Conservation (phyloP, 2,329 filamentous ascomycete species). For the Pseudogymnoascus sp. region DNA sequence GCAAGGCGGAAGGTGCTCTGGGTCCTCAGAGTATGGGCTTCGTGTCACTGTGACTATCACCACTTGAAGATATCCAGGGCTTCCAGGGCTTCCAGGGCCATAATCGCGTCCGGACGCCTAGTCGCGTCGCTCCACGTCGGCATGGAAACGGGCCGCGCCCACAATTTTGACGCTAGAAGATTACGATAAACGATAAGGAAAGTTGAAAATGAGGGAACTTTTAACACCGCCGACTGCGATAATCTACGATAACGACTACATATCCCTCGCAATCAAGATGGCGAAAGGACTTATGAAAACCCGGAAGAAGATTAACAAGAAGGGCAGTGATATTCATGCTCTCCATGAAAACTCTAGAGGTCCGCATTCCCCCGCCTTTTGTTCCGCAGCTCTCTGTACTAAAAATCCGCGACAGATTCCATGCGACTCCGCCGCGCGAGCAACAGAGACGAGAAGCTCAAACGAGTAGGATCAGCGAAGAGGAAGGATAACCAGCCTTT, state of each 20-base stretch:
- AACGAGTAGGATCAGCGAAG: constrained; percentile 60
- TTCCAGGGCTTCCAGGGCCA: neutral
- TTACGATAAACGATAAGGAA: constrained; percentile 12
- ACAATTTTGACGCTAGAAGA: constrained; percentile 19
- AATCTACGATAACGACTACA: constrained; percentile 1
- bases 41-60: neutral
- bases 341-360: constrained; percentile 77
- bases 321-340: constrained; percentile 60
- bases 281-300: constrained; percentile 72
- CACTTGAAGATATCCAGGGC: neutral
- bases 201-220: constrained; percentile 7
- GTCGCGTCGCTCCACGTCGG: constrained; percentile 9
- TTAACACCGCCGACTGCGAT: neutral
- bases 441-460: constrained; percentile 74
- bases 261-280: constrained; percentile 44
- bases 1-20: neutral
- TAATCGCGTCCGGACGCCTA: neutral
- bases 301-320: constrained; percentile 79
- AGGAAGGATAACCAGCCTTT: constrained; percentile 68
- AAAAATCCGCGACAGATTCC: constrained; percentile 46
- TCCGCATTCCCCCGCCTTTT: neutral
- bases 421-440: constrained; percentile 71
- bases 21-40: neutral
- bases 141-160: constrained; percentile 14
- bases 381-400: neutral